Conservation (phyloP, 2,329 filamentous ascomycete genomes). For the Gnomoniopsis sp. region DNA sequence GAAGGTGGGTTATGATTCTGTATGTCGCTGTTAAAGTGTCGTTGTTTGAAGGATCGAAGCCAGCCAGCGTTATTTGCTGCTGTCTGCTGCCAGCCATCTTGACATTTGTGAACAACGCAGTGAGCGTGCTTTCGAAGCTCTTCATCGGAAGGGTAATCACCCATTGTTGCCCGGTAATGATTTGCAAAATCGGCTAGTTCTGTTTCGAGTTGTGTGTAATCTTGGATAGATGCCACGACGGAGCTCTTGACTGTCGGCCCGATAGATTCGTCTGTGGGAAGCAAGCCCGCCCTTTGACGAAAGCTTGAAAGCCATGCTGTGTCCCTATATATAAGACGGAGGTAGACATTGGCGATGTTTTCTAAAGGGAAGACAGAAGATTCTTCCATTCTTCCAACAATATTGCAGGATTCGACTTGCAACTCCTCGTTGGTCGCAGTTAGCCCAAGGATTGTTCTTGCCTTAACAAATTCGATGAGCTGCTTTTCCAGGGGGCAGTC, state of each 20-base stretch:
- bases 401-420: conserved; percentile 55
- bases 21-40: conserved; percentile 32
- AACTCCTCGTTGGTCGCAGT: conserved; percentile 59
- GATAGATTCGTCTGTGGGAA: conserved; percentile 45
- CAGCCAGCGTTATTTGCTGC: conserved; percentile 54
- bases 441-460: conserved; percentile 51
- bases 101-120: conserved; percentile 59
- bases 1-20: conserved; percentile 21
- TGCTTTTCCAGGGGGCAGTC: conserved; percentile 53
- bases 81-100: conserved; percentile 64
- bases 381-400: conserved; percentile 55
- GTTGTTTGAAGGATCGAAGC: conserved; percentile 49
- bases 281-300: conserved; percentile 53
- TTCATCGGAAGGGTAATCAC: conserved; percentile 48
- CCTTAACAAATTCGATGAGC: conserved; percentile 50
- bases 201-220: conserved; percentile 51
- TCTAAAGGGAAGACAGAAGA: conserved; percentile 47
- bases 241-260: conserved; percentile 49
- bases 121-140: conserved; percentile 56
- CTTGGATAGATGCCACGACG: conserved; percentile 59
- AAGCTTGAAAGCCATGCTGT: conserved; percentile 55
- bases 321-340: conserved; percentile 48
- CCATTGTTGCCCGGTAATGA: conserved; percentile 36
- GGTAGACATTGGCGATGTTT: conserved; percentile 51
- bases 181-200: conserved; percentile 53